Evolutionary conservation across 306 rosid genomes (phyloP), one percentile per base, ranked within the genome.

Genomic region (Pterocarpus macrocarpus): DNA sequence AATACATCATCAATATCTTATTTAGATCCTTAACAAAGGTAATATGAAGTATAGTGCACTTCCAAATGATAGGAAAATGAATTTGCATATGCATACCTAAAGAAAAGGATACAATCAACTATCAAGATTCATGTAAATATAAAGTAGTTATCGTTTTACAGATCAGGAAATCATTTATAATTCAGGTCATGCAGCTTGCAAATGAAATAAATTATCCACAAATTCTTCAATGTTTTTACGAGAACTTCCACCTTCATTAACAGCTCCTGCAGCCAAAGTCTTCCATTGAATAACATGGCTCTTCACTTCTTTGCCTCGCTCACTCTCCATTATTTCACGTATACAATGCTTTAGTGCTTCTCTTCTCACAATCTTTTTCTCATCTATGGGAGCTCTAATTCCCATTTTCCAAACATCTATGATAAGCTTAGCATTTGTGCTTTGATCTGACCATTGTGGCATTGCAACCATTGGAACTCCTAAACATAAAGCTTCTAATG

Each of bases 351-450:
- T 68, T 7, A 81, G 11, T 35, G 5, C 47, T 58, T 67, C 64
- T 47, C n/a, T 2, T n/a, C 56, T 69, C 65, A 81, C 65, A 34
- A 81, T 28, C 22, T 81, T 43, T 9, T 75, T 68, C n/a, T 75
- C 81, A 58, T 58, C 77, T 35, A 15, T 0, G 0, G 47, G 28
- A 45, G 71, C 62, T 34, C 57, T 81, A 4, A 68, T 58, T 67
- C 85, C 85, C 8, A 59, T 65, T 28, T 81, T 75, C 85, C 85
- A 81, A 67, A 75, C 81, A 45, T 81, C 85, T 5, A 15, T 44
- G 5, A 58, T 58, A 17, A 44, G 55, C 71, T 81, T 81, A 1
- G 85, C 71, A 15, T 81, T 81, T 4, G 85, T 81, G n/a, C 1
- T 22, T 13, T 81, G 81, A 38, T 81, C 85, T 1, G 81, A 81